A percentile compares a stretch with the other conserved stretches of the same genome.
phyloP scores from a whole-genome alignment of 768 basidiomycete genomes.

The Austroboletus eburneus region DNA sequence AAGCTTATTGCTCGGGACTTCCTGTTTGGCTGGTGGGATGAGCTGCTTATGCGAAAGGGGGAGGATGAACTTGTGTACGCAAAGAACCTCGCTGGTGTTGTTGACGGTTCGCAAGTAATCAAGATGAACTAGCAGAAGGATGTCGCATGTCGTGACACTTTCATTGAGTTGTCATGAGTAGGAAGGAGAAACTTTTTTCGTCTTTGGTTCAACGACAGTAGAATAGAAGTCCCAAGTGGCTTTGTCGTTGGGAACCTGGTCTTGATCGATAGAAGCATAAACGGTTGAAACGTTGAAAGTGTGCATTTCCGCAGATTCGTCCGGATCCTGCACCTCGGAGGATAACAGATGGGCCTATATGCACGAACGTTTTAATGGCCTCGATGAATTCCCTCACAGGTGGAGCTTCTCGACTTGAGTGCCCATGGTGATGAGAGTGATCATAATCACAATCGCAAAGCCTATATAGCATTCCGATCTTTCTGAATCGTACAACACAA shows the following conservation, averaged over 20 bases:
- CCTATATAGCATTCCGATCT: slow-evolving; percentile 1
- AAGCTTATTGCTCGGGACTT: slow-evolving; percentile 96
- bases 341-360: too few relatives aligned
- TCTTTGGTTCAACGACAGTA: too few relatives aligned
- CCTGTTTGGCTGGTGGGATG: slow-evolving; percentile 98
- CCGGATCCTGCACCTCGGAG: too few relatives aligned
- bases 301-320: too few relatives aligned
- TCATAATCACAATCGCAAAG: slow-evolving; percentile 4
- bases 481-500: slow-evolving; percentile 14
- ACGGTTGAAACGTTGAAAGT: too few relatives aligned
- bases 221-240: too few relatives aligned
- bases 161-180: too few relatives aligned
- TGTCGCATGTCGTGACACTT: too few relatives aligned
- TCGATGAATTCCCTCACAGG: slow-evolving; percentile 38
- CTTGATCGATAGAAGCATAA: too few relatives aligned
- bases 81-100: slow-evolving; percentile 50
- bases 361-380: slow-evolving; percentile 40
- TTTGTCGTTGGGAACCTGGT: too few relatives aligned
- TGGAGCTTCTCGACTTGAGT: slow-evolving; percentile 36
- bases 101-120: slow-evolving; percentile 70
- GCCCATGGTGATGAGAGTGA: too few relatives aligned
- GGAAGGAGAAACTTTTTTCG: too few relatives aligned
- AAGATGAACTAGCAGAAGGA: slow-evolving; percentile 45
- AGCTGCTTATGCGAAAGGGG: slow-evolving; percentile 62
- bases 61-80: slow-evolving; percentile 51